A percentile compares a stretch with the other conserved stretches of the same genome.
Evolutionary conservation across 2,329 filamentous ascomycete species (phyloP).

Genomic region (Fusarium ramigenum): DNA sequence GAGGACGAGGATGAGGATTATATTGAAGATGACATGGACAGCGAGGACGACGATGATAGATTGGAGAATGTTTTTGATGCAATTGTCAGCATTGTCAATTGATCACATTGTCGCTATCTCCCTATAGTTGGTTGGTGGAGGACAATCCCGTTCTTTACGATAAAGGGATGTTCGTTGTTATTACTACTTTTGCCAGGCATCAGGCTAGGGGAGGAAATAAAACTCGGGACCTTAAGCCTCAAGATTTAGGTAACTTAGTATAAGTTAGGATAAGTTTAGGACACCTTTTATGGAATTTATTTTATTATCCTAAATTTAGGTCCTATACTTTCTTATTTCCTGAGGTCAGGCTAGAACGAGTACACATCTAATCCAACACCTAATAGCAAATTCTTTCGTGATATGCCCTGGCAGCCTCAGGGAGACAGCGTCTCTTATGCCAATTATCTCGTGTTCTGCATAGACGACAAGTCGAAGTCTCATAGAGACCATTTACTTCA

Average conservation of each 20-base stretch:
- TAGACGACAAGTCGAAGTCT: too few relatives aligned
- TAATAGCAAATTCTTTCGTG: neutral
- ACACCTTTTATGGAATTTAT: too few relatives aligned
- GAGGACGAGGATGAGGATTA: too few relatives aligned
- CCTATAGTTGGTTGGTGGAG: fast-evolving
- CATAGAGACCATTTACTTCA: neutral
- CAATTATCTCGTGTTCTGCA: fast-evolving
- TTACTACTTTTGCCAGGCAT: neutral
- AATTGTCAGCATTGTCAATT: neutral
- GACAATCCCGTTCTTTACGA: fast-evolving
- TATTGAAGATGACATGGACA: fast-evolving
- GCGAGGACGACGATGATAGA: neutral
- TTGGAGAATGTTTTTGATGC: neutral
- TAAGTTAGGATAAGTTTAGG: too few relatives aligned
- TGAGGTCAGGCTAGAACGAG: too few relatives aligned
- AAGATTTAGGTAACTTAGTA: too few relatives aligned
- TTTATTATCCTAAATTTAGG: too few relatives aligned
- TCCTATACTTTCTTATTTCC: too few relatives aligned
- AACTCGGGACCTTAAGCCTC: too few relatives aligned
- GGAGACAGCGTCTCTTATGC: fast-evolving
- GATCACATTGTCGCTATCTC: neutral
- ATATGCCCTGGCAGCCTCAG: fast-evolving
- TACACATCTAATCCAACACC: neutral
- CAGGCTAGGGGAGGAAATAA: neutral
- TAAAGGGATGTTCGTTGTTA: too few relatives aligned